Percentiles rank a stretch among this genome's conserved stretches.
These are phyloP conservation scores for Nadsonia commutata DNA, from an alignment of 1,139 yeast genomes.

Conservation along the genomic window DNA sequence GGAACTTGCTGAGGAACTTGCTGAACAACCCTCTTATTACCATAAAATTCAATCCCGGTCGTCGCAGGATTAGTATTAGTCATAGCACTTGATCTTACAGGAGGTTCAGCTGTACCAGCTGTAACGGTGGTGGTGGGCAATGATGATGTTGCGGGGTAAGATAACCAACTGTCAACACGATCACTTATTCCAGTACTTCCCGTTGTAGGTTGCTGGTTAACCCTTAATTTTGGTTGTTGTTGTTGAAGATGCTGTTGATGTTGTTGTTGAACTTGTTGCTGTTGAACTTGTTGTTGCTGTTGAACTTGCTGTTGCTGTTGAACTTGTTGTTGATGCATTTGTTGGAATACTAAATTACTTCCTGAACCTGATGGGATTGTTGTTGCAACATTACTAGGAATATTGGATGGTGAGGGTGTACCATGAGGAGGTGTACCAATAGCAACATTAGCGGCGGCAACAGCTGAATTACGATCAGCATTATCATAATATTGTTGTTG, in stretches of 20 bases:
- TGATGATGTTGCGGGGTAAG: too few relatives aligned
- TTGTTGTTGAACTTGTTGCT: not conserved
- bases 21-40: not conserved
- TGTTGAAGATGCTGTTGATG: not conserved
- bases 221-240: not conserved
- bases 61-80: constrained; percentile 1
- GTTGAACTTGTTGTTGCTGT: constrained; percentile 1
- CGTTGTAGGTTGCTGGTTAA: not conserved
- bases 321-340: constrained; percentile 3
- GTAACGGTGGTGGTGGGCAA: too few relatives aligned
- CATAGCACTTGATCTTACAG: not conserved
- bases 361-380: not conserved
- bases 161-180: not conserved
- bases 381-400: not conserved
- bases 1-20: not conserved
- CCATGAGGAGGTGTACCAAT: not conserved
- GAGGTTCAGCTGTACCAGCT: not conserved
- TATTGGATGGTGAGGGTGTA: not conserved
- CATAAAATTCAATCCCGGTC: not conserved
- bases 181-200: not conserved
- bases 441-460: not conserved
- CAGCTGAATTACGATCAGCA: constrained; percentile 3
- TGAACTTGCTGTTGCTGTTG: constrained; percentile 5
- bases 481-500: constrained; percentile 5
- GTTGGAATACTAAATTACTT: constrained; percentile 1